phyloP scores from a whole-genome alignment of 2,329 filamentous ascomycete genomes.

The Phialocephala subalpina region DNA sequence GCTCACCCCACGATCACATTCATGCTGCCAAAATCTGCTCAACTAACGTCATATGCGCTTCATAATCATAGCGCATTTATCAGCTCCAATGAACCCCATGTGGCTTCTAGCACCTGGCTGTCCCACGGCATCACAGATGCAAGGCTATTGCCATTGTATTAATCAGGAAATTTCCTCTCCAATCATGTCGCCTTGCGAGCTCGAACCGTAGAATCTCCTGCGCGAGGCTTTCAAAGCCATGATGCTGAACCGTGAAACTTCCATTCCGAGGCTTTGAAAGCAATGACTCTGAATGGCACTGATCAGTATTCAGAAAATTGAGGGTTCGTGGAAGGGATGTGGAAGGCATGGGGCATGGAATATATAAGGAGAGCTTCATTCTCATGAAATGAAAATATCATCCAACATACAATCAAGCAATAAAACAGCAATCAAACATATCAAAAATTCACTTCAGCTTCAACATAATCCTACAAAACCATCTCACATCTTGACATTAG shows the following conservation, averaged over 20 bases:
- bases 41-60: not conserved
- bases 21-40: not conserved
- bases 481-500: not conserved
- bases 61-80: not conserved
- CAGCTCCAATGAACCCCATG: not conserved
- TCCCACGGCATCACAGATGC: not conserved
- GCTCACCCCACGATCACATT: not conserved
- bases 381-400: not conserved
- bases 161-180: conserved; percentile 1
- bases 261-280: too few relatives aligned
- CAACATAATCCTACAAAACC: not conserved
- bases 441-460: not conserved
- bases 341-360: not conserved
- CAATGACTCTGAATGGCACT: too few relatives aligned
- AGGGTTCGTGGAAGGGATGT: too few relatives aligned
- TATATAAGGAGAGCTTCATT: not conserved
- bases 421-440: not conserved
- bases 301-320: too few relatives aligned
- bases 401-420: not conserved
- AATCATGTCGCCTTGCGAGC: not conserved
- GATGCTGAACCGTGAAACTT: not conserved
- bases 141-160: not conserved
- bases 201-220: not conserved
- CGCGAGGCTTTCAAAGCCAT: not conserved
- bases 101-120: not conserved